These are phyloP conservation scores for Leucosporidium yakuticum DNA, from an alignment of 768 basidiomycete genomes.

Conservation along the genomic window DNA sequence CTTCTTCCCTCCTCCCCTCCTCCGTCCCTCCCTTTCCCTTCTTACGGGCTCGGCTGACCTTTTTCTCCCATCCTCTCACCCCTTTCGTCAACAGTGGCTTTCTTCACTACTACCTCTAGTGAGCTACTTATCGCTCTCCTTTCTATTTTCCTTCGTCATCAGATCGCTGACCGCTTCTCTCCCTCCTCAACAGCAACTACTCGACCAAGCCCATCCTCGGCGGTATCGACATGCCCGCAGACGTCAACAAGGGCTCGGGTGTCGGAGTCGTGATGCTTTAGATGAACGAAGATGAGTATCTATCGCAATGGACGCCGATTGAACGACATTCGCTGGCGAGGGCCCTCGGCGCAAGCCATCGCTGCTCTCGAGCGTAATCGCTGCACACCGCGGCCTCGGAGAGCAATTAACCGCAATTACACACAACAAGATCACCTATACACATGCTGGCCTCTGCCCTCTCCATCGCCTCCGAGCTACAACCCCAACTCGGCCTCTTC, in stretches of 20 bases:
- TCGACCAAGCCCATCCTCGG: slow-evolving; percentile 74
- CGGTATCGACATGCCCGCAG: slow-evolving; percentile 36
- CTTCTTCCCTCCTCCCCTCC: not conserved
- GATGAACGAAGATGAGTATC: not conserved
- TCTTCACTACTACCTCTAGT: slow-evolving; percentile 55
- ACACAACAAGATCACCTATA: too few relatives aligned
- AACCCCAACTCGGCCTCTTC: slow-evolving; percentile 7
- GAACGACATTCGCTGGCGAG: too few relatives aligned
- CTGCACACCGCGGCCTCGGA: too few relatives aligned
- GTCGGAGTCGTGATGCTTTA: slow-evolving; percentile 80
- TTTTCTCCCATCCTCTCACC: not conserved
- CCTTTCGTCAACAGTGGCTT: slow-evolving; percentile 60
- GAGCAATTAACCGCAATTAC: too few relatives aligned
- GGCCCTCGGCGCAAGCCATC: too few relatives aligned
- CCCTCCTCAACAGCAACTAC: slow-evolving; percentile 87
- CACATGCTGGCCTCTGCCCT: too few relatives aligned
- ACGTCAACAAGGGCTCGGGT: slow-evolving; percentile 48
- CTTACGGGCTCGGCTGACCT: slow-evolving; percentile 2
- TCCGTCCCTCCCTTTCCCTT: too few relatives aligned
- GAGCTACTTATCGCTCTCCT: slow-evolving; percentile 9
- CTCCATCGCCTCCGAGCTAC: too few relatives aligned
- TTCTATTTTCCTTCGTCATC: too few relatives aligned
- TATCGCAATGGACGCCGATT: too few relatives aligned
- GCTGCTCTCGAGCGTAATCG: too few relatives aligned
- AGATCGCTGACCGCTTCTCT: not conserved